Evolutionary conservation across 768 basidiomycete species (phyloP), one percentile per base, ranked within the genome.

Genomic region (Daedaleopsis sinensis): DNA sequence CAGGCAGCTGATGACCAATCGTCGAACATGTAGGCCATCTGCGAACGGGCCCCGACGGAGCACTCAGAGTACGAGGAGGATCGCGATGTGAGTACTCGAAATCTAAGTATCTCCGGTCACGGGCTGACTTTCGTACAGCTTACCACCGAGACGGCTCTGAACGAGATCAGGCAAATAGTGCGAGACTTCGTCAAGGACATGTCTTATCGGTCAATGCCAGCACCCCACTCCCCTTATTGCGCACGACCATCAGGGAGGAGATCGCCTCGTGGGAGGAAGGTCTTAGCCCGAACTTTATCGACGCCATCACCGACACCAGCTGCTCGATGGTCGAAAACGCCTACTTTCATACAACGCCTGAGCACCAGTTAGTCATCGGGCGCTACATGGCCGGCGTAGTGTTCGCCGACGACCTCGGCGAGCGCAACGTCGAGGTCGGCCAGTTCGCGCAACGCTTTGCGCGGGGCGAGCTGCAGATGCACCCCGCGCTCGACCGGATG

Each of bases 381-480:
- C 67, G 80, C 12, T 80, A 72, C 62, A 80, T 79, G 1, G 72
- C 78, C 0, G 76, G 71, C 48, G 54, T 70, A 16, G 73, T 74
- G 53, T 76, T 66, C 44, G 58, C 76, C 32, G 81, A 82, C 62
- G 79, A 82, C 60, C 65, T 72, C 18, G 61, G 66, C 2, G 23
- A 54, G 16, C 43, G 47, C 36, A 72, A 76, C 52, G 54, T 59
- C 18, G 64, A 62, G 5, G 62, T 79, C 12, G 69, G 72, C 13
- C 57, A 62, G 13, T 82, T 82, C 68, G 74, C 72, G 24, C 65
- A 72, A 24, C 62, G 74, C 0, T 76, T 80, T 47, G 35, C 75
- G 0, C 46, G 44, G 6, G 67, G 65, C 15, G 36, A 69, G 42
- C 57, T 59, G 3, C n/a, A n/a, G n/a, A n/a, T n/a, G n/a, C n/a